Evolutionary conservation across 1,284 basidiomycete genomes (phyloP).

Genomic region (Naganishia albida): DNA sequence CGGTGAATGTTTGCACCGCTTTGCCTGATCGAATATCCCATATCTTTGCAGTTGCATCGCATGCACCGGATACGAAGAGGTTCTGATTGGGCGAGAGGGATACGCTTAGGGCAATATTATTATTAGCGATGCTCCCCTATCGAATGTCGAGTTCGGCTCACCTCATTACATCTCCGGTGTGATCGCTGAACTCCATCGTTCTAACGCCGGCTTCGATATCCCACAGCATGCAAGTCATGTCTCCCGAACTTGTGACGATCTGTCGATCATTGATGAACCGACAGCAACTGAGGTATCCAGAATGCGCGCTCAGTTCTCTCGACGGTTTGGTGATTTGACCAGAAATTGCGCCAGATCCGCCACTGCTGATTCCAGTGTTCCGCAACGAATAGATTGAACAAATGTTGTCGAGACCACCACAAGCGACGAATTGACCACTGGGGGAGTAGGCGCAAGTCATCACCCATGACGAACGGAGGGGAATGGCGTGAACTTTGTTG

Average conservation of each 20-base stretch:
- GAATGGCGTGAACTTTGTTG: slow-evolving; percentile 99
- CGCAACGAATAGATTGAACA: slow-evolving; percentile 92
- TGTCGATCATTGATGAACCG: slow-evolving; percentile 97
- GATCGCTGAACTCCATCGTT: slow-evolving; percentile 96
- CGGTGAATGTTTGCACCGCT: slow-evolving; percentile 96
- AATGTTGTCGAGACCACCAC: slow-evolving; percentile 98
- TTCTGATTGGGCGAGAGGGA: slow-evolving; percentile 93
- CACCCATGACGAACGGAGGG: slow-evolving; percentile 95
- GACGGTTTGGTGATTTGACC: slow-evolving; percentile 58
- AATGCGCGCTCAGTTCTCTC: slow-evolving; percentile 91
- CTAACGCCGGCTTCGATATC: slow-evolving; percentile 95
- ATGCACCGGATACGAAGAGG: slow-evolving; percentile 96
- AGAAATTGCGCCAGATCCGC: slow-evolving; percentile 43
- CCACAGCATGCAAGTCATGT: slow-evolving; percentile 99
- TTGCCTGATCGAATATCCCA: slow-evolving; percentile 98
- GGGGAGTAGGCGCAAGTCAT: slow-evolving; percentile 99
- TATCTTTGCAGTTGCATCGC: slow-evolving; percentile 95
- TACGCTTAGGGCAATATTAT: slow-evolving; percentile 61
- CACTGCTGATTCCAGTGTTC: slow-evolving; percentile 58
- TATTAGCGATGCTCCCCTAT: slow-evolving; percentile 29
- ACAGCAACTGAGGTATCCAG: slow-evolving; percentile 96
- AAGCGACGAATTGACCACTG: slow-evolving; percentile 94
- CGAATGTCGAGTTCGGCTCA: slow-evolving; percentile 50
- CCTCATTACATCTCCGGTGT: slow-evolving; percentile 99
- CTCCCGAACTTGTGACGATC: slow-evolving; percentile 94